phyloP scores from a whole-genome alignment of 768 basidiomycete species.

The Leccinum variicolor region DNA sequence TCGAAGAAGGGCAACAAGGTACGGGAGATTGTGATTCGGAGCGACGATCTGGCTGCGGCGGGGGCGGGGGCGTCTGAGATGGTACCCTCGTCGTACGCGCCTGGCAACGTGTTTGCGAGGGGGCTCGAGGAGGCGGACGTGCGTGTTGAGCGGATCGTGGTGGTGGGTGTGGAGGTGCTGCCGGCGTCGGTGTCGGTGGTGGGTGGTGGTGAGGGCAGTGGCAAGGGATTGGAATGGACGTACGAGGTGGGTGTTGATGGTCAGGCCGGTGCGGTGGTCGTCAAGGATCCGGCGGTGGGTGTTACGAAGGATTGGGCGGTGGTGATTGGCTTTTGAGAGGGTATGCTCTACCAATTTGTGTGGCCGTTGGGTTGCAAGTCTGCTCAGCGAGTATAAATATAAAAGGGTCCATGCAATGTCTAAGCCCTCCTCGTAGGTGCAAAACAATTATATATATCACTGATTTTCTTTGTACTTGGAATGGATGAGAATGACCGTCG shows the following conservation, averaged over 20 bases:
- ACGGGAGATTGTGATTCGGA: conserved; percentile 45
- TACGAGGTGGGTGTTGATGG: conserved; percentile 59
- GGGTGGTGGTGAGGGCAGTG: conserved; percentile 31
- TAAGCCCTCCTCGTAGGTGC: background rate
- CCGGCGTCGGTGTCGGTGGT: conserved; percentile 59
- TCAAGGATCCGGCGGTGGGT: conserved; percentile 70
- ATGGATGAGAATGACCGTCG: background rate
- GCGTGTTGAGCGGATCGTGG: conserved; percentile 76
- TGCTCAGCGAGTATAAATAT: background rate
- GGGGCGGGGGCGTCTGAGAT: conserved; percentile 36
- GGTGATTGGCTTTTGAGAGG: conserved; percentile 25
- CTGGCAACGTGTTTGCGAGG: conserved; percentile 65
- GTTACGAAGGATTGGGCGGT: conserved; percentile 68
- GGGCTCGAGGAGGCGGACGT: conserved; percentile 52
- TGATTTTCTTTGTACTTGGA: background rate
- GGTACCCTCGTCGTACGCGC: conserved; percentile 44
- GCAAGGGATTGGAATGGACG: conserved; percentile 58
- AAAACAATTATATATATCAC: background rate
- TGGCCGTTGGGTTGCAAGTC: background rate
- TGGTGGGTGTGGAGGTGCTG: conserved; percentile 64
- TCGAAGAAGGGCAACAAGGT: conserved; percentile 8
- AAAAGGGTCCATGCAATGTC: background rate
- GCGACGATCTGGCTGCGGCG: conserved; percentile 57
- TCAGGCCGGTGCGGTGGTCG: conserved; percentile 60
- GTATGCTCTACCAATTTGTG: background rate